Evolutionary conservation across 2,329 filamentous ascomycete species (phyloP).

Genomic region (Aureobasidium vineae): DNA sequence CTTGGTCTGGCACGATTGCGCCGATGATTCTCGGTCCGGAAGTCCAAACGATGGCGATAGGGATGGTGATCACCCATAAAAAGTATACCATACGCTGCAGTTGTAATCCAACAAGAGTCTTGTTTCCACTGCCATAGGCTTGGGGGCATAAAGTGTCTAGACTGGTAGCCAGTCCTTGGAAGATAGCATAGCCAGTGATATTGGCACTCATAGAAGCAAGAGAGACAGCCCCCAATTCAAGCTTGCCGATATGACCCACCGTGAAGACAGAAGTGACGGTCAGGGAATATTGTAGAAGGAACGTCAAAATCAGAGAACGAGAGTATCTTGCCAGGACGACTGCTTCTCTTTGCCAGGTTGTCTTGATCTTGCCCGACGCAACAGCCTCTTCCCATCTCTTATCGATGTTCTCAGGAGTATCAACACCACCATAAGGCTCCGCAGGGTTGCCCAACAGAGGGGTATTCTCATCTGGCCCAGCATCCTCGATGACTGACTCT

Average conservation of each 20-base stretch:
- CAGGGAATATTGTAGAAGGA: constrained; percentile 48
- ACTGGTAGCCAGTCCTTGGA: constrained; percentile 70
- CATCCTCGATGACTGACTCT: constrained; percentile 21
- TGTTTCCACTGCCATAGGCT: constrained; percentile 81
- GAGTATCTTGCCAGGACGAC: constrained; percentile 65
- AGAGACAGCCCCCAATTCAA: constrained; percentile 47
- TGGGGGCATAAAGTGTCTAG: constrained; percentile 90
- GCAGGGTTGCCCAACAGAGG: constrained; percentile 32
- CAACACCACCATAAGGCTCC: constrained; percentile 47
- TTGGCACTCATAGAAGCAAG: constrained; percentile 49
- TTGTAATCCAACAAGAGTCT: constrained; percentile 79
- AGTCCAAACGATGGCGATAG: constrained; percentile 69
- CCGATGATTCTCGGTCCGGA: constrained; percentile 63
- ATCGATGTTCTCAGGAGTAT: constrained; percentile 57
- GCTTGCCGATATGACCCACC: constrained; percentile 48
- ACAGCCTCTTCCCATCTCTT: constrained; percentile 83
- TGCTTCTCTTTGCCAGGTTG: constrained; percentile 85
- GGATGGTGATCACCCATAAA: constrained; percentile 67
- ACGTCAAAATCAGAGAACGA: constrained; percentile 45
- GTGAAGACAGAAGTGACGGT: constrained; percentile 48
- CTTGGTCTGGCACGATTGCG: constrained; percentile 65
- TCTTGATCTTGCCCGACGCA: constrained; percentile 73
- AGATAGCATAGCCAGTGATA: constrained; percentile 48
- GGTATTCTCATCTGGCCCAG: constrained; percentile 28
- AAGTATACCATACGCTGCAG: constrained; percentile 77